Evolutionary conservation across 176 grass and related monocot genomes (phyloP).

Genomic region (Phoenix dactylifera): DNA sequence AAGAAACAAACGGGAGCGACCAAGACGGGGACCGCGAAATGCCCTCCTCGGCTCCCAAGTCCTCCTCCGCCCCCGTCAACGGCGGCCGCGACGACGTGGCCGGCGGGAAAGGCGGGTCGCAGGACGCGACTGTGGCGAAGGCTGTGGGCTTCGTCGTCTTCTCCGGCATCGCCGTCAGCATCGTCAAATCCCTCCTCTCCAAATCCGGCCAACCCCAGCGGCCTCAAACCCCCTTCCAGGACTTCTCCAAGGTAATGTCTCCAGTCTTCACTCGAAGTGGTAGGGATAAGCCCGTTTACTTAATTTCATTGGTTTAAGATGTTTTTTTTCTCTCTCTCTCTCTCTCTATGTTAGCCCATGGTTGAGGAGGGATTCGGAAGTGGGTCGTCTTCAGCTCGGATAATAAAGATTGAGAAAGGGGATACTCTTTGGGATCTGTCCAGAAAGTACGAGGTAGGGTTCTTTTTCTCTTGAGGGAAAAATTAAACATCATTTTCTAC

Average conservation of each 20-base stretch:
- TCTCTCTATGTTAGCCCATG: neutral
- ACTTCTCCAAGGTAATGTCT: too few relatives aligned
- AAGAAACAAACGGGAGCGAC: neutral
- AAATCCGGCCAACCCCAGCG: neutral
- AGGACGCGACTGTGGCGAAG: neutral
- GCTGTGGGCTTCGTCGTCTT: conserved; percentile 10
- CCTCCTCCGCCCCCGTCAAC: too few relatives aligned
- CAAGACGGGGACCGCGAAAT: neutral
- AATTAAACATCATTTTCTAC: neutral
- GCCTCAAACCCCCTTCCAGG: neutral
- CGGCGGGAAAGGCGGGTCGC: neutral
- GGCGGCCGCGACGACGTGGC: neutral
- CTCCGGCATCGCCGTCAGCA: conserved; percentile 3
- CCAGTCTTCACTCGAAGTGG: too few relatives aligned
- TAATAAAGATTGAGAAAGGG: neutral
- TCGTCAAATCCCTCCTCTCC: conserved; percentile 5
- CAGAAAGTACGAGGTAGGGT: conserved; percentile 1
- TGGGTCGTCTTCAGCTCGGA: neutral
- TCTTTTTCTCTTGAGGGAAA: neutral
- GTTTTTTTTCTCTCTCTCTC: too few relatives aligned
- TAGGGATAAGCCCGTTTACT: too few relatives aligned
- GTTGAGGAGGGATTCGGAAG: neutral
- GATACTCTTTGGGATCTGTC: conserved; percentile 6
- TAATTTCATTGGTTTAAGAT: too few relatives aligned
- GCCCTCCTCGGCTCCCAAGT: too few relatives aligned